Percentiles rank a stretch among this genome's conserved stretches.
These are phyloP conservation scores for Dimargaris cristalligena DNA, from an alignment of 192 early-diverging fungal genomes.

Conservation along the genomic window DNA sequence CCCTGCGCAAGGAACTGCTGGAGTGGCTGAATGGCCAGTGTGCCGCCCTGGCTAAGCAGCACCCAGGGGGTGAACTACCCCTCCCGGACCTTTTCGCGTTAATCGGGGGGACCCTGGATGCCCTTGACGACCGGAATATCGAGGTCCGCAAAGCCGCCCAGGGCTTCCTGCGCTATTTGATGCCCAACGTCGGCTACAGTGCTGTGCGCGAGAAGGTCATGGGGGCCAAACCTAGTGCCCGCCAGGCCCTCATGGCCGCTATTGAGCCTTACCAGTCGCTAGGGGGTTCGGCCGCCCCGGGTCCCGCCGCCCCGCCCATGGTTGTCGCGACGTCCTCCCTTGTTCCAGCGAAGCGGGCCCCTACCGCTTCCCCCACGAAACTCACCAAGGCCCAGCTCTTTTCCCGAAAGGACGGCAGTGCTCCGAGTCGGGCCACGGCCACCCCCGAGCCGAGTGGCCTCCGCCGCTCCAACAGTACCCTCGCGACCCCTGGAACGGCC, in stretches of 20 bases:
- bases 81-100: slow-evolving; percentile 46
- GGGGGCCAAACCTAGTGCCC: slow-evolving; percentile 63
- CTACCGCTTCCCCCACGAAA: slow-evolving; percentile 3
- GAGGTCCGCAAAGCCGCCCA: slow-evolving; percentile 84
- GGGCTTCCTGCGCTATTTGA: slow-evolving; percentile 43
- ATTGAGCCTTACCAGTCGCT: slow-evolving; percentile 48
- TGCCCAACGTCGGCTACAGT: slow-evolving; percentile 53
- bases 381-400: slow-evolving; percentile 8
- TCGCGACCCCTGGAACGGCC: neutral
- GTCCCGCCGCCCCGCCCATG: neutral
- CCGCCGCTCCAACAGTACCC: neutral
- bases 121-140: slow-evolving; percentile 72
- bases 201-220: slow-evolving; percentile 43
- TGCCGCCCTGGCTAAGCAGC: slow-evolving; percentile 24
- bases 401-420: neutral
- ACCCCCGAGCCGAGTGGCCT: neutral
- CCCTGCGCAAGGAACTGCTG: slow-evolving; percentile 73
- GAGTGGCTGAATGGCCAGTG: slow-evolving; percentile 52
- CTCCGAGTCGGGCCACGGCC: neutral
- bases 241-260: slow-evolving; percentile 54
- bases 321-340: neutral
- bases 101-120: slow-evolving; percentile 53
- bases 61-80: slow-evolving; percentile 16
- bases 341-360: neutral
- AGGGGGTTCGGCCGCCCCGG: neutral